phyloP scores from a whole-genome alignment of 2,329 filamentous ascomycete genomes.

The Fusarium palustre region DNA sequence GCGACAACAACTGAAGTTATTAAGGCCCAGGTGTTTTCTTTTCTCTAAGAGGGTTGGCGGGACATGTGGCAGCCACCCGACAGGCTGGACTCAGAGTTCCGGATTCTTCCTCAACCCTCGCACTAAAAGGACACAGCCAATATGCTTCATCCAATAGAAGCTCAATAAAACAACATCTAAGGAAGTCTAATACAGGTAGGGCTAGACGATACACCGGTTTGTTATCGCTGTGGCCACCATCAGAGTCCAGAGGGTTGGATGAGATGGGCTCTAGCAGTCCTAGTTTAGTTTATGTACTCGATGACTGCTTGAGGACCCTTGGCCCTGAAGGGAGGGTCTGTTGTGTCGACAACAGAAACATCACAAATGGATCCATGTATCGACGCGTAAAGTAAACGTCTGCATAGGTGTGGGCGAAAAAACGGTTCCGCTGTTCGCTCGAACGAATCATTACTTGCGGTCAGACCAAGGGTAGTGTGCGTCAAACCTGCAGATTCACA shows the following conservation, averaged over 20 bases:
- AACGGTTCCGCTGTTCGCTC: constrained; percentile 39
- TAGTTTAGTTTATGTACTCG: constrained; percentile 31
- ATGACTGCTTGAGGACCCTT: constrained; percentile 30
- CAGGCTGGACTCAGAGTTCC: constrained; percentile 48
- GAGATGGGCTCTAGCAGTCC: neutral
- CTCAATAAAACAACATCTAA: constrained; percentile 19
- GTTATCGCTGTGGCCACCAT: constrained; percentile 49
- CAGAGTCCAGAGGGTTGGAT: constrained; percentile 33
- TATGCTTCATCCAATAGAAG: constrained; percentile 27
- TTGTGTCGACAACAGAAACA: constrained; percentile 1
- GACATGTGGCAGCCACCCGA: constrained; percentile 48
- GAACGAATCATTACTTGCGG: constrained; percentile 30
- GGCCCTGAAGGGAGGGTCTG: constrained; percentile 14
- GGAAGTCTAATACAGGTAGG: constrained; percentile 38
- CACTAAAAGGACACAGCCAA: constrained; percentile 31
- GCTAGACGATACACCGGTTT: constrained; percentile 47
- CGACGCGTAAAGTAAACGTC: constrained; percentile 1
- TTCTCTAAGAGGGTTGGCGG: constrained; percentile 14
- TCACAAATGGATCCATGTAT: constrained; percentile 15
- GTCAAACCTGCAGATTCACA: constrained; percentile 7
- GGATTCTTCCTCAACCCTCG: constrained; percentile 49
- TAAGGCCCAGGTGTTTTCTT: constrained; percentile 21
- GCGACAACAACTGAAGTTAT: neutral
- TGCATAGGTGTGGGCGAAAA: constrained; percentile 16
- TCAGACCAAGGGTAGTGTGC: constrained; percentile 36